These are phyloP conservation scores for Diplodia seriata DNA, from an alignment of 2,329 filamentous ascomycete species.

Conservation along the genomic window DNA sequence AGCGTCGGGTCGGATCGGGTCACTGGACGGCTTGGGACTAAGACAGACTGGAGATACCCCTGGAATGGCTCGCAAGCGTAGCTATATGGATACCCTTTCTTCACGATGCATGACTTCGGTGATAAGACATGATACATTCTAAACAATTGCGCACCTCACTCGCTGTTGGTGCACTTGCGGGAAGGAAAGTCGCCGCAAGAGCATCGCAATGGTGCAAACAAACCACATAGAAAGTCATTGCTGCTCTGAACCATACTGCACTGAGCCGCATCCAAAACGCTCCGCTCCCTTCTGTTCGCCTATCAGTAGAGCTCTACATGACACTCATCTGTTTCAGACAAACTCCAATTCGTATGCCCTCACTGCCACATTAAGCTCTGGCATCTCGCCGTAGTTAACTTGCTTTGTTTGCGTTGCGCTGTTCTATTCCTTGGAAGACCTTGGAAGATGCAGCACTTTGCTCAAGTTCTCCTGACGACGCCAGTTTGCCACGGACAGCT, in stretches of 20 bases:
- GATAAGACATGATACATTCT: background rate
- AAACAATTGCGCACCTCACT: background rate
- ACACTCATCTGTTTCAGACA: no score
- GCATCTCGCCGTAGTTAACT: no score
- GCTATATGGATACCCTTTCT: conserved; percentile 20
- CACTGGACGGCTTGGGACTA: background rate
- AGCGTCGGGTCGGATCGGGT: background rate
- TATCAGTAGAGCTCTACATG: no score
- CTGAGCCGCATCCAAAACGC: no score
- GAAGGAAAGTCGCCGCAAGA: background rate
- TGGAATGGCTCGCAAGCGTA: background rate
- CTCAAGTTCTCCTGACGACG: background rate
- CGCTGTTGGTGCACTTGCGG: background rate
- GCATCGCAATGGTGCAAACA: background rate
- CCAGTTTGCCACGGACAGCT: background rate
- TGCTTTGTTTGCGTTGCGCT: no score
- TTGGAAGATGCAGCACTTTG: background rate
- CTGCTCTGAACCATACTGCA: no score
- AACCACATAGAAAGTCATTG: no score
- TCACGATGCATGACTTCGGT: background rate
- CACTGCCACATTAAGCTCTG: no score
- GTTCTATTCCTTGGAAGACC: no score
- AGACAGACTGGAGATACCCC: conserved; percentile 8
- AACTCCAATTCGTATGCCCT: no score
- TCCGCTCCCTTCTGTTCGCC: no score